Conservation (phyloP, 768 basidiomycete genomes). For the Mycena haematopus region DNA sequence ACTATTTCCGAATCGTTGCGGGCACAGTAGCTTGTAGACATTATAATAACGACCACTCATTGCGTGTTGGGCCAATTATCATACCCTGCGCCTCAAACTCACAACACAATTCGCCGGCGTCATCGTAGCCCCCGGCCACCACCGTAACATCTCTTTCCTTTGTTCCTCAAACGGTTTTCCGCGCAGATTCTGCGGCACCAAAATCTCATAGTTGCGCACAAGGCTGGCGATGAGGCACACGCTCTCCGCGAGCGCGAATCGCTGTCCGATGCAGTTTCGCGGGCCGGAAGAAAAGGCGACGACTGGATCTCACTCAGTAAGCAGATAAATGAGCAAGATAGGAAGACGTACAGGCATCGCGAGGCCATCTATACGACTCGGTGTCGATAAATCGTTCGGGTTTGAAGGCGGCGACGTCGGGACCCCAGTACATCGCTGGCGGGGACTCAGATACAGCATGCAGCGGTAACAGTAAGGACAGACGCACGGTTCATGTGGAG, state of each 20-base stretch:
- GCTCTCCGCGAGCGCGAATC: slow-evolving; percentile 52
- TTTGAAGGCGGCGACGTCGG: slow-evolving; percentile 50
- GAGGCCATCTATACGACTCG: slow-evolving; percentile 55
- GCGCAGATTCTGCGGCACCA: slow-evolving; percentile 44
- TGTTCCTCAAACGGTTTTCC: slow-evolving; percentile 40
- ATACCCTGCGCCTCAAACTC: not conserved
- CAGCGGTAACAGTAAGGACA: not conserved
- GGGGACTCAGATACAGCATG: no score
- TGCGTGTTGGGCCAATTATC: not conserved
- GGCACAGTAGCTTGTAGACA: no score
- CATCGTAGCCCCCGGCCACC: slow-evolving; percentile 44
- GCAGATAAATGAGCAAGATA: not conserved
- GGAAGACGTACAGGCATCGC: slow-evolving; percentile 50
- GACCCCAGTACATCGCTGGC: slow-evolving; percentile 57
- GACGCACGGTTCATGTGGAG: slow-evolving; percentile 54
- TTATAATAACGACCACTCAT: no score
- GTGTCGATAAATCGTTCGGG: slow-evolving; percentile 60
- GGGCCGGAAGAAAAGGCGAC: slow-evolving; percentile 52
- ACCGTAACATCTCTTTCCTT: slow-evolving; percentile 41
- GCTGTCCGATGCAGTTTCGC: slow-evolving; percentile 58
- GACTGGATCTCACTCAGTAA: slow-evolving; percentile 34
- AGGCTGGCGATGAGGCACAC: slow-evolving; percentile 51
- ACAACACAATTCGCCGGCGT: slow-evolving; percentile 39
- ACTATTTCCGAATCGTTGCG: no score
- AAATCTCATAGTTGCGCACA: slow-evolving; percentile 48